Conservation (phyloP, 73 alveolate species). For the Symbiodinium pilosum region DNA sequence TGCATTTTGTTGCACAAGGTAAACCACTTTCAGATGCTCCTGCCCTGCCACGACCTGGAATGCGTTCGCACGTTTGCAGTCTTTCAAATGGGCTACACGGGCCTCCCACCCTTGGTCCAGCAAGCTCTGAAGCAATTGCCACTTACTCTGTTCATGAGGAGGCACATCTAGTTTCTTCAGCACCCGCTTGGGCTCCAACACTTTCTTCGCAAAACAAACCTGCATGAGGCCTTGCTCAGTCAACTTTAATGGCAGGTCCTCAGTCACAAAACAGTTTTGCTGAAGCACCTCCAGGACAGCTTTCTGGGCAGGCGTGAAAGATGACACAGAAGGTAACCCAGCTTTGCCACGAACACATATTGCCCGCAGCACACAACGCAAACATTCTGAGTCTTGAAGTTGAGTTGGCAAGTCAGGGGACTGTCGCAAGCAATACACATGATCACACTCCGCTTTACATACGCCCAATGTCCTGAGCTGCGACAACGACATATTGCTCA, state of each 20-base stretch:
- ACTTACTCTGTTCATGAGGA: neutral
- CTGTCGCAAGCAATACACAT: neutral
- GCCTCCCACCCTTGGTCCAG: neutral
- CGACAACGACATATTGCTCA: neutral
- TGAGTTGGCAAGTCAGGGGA: neutral
- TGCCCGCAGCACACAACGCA: neutral
- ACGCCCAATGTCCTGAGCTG: neutral
- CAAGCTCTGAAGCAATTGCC: neutral
- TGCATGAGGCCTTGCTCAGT: neutral
- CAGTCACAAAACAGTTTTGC: neutral
- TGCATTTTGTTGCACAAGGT: neutral
- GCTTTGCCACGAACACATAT: neutral
- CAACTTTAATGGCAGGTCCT: neutral
- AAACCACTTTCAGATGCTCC: neutral
- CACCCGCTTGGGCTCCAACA: neutral
- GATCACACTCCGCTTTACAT: neutral
- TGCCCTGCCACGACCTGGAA: neutral
- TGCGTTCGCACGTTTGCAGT: neutral
- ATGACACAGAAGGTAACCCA: neutral
- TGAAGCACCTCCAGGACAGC: neutral
- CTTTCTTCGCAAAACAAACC: neutral
- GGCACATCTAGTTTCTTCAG: neutral
- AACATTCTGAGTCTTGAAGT: neutral
- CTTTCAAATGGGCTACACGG: neutral
- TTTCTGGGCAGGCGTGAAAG: neutral